Evolutionary conservation across 2,329 filamentous ascomycete species (phyloP), one percentile per base, ranked within the genome.

Genomic region (Pestalotiopsis sp.): DNA sequence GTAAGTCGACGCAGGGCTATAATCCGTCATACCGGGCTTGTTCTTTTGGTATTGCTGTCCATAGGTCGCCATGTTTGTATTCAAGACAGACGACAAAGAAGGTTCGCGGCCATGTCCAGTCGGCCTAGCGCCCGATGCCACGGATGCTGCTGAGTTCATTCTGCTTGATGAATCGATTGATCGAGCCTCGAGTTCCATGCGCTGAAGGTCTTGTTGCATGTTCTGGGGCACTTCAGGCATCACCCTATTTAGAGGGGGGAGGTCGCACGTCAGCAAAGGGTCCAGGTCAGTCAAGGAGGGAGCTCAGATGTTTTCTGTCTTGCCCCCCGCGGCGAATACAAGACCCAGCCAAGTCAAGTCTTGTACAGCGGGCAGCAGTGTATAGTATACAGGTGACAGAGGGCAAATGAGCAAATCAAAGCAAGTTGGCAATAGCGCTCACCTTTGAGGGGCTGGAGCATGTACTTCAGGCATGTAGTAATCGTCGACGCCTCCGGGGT

Each of bases 211-310:
- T 77, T 97, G 92, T 83, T 97, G 94, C 89, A 99, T 98, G 82
- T 97, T 95, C 82, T 95, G 93, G 74, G 95, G 94, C 73, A 98
- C 94, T 86, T 98, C 94, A 79, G 94, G 93, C 90, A 95, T 97
- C 77, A 97, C 90, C 84, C 94, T 97, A 81, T 73, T 25, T 20
- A 9, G 17, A 20, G 14, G 40, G 27, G 58, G 38, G 14, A 31
- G 58, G 27, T 31, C n/a, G 45, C 45, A 52, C 12, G 65, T 66
- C 56, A 66, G 65, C 65, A 59, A 60, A 17, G 20, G 61, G n/a
- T 38, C 27, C 14, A 62, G 12, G 25, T 25, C 27, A 31, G 6
- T 31, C 27, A 31, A 62, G 27, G 27, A 36, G 36, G 25, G 23
- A 20, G 59, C 45, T 52, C 45, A 52, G 45, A 52, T 25, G 59